Base-by-base conservation (phyloP, 768 basidiomycete genomes). In the Fistulinella prunicolor region DNA sequence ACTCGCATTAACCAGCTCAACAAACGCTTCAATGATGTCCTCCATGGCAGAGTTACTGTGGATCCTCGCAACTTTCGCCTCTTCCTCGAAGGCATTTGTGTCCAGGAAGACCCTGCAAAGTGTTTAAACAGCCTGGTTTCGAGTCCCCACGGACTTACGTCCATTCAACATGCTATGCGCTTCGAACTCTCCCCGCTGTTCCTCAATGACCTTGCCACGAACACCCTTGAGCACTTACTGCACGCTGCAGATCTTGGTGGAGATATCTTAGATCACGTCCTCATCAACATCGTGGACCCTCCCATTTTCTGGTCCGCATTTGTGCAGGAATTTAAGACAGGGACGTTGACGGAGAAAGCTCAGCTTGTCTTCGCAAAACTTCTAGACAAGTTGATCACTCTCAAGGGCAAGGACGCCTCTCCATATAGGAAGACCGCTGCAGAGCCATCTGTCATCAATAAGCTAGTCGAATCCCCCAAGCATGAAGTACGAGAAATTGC, bases 301-400 rank as follows among this genome's bases (percentile, higher is more conserved):
- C 72, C 78, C 0, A 68, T 80, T 14, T 82, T 82, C 52, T 83
- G 78, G 78, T 51, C 49, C 10, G 47, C 59, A 1, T 73, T 76
- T 45, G 44, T 52, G 0, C 42, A 50, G 16, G 72, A 63, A 9
- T 78, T 75, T 29, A 55, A 68, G 40, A 49, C 49, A 0, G 63
- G 64, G 14, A 24, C 50, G 0, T 60, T 79, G 37, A 21, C 53
- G 8, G 69, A 70, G 14, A 48, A 59, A 0, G 73, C 69, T 2
- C 72, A 77, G 49, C 50, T 57, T 29, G 60, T 66, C 24, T 80
- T 82, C 44, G 76, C 71, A 5, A 77, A 72, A 72, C 60, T 82
- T 6, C 66, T 84, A 3, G 65, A 76, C 20, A 73, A 76, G 44
- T 64, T 84, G 32, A 57, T 78, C 29, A 55, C 47, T 13, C 63